These are phyloP conservation scores for Microcyclospora tardicrescens DNA, from an alignment of 2,329 filamentous ascomycete species.

Conservation along the genomic window DNA sequence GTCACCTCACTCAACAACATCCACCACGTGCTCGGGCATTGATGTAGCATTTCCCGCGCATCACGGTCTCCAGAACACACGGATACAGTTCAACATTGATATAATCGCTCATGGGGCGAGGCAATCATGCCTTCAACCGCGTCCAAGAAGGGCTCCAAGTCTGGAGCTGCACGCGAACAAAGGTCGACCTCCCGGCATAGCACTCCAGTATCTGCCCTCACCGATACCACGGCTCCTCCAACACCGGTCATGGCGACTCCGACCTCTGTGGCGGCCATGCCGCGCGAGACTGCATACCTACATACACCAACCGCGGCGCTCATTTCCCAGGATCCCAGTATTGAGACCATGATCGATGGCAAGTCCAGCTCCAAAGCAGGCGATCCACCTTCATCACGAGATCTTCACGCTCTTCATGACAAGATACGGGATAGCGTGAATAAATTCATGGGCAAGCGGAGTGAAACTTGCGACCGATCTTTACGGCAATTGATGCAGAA, in stretches of 20 bases:
- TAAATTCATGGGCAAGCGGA: constrained; percentile 37
- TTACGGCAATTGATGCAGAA: constrained; percentile 57
- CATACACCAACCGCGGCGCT: constrained; percentile 43
- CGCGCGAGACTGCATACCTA: constrained; percentile 45
- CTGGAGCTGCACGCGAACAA: constrained; percentile 34
- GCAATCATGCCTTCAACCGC: constrained; percentile 12
- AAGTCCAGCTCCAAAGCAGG: constrained; percentile 36
- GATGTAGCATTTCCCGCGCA: no score
- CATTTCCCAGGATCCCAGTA: constrained; percentile 41
- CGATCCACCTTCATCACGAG: constrained; percentile 42
- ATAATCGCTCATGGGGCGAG: no score
- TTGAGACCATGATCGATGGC: constrained; percentile 56
- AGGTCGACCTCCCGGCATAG: constrained; percentile 66
- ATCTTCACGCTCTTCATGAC: constrained; percentile 51
- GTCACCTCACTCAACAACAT: no score
- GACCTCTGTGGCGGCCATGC: constrained; percentile 35
- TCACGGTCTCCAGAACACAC: no score
- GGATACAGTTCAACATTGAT: no score
- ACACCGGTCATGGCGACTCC: constrained; percentile 48
- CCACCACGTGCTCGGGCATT: no score
- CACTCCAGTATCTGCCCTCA: constrained; percentile 47
- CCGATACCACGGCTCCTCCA: constrained; percentile 34
- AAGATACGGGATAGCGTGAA: constrained; percentile 47
- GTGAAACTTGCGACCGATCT: constrained; percentile 55
- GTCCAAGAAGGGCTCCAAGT: constrained; percentile 19